phyloP scores from a whole-genome alignment of 768 basidiomycete species.

The Saitozyma podzolica region DNA sequence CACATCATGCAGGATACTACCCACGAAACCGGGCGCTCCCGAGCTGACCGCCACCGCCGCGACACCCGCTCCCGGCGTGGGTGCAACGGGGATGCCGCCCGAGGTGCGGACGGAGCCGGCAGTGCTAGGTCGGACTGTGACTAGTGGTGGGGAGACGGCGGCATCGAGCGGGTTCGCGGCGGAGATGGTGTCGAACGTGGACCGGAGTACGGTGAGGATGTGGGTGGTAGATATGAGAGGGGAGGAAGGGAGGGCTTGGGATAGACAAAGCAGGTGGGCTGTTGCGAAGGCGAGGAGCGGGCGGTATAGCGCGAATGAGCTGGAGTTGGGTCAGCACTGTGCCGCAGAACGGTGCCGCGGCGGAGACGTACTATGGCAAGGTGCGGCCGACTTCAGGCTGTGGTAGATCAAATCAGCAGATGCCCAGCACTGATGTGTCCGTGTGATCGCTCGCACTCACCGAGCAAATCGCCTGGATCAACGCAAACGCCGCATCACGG shows the following conservation, averaged over 20 bases:
- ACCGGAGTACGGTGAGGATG: conserved; percentile 34
- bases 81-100: not conserved
- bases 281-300: conserved; percentile 41
- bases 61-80: not conserved
- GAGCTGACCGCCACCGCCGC: not conserved
- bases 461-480: conserved; percentile 48
- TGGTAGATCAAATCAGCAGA: not conserved
- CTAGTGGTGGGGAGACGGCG: conserved; percentile 1
- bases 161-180: conserved; percentile 32
- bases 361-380: conserved; percentile 38
- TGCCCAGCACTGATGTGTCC: not conserved
- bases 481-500: conserved; percentile 47
- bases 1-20: conserved; percentile 35
- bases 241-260: conserved; percentile 25
- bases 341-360: not conserved
- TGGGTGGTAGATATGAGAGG: conserved; percentile 40
- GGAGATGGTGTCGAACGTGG: conserved; percentile 38
- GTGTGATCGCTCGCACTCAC: conserved; percentile 18
- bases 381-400: conserved; percentile 49
- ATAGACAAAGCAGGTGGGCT: conserved; percentile 35
- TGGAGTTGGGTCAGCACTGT: conserved; percentile 1
- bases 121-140: conserved; percentile 2
- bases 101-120: conserved; percentile 6
- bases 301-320: conserved; percentile 47
- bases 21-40: not conserved